Percentiles rank a stretch among this genome's conserved stretches.
Conservation (phyloP, 257 asterid species). For the Petunia axillaris region DNA sequence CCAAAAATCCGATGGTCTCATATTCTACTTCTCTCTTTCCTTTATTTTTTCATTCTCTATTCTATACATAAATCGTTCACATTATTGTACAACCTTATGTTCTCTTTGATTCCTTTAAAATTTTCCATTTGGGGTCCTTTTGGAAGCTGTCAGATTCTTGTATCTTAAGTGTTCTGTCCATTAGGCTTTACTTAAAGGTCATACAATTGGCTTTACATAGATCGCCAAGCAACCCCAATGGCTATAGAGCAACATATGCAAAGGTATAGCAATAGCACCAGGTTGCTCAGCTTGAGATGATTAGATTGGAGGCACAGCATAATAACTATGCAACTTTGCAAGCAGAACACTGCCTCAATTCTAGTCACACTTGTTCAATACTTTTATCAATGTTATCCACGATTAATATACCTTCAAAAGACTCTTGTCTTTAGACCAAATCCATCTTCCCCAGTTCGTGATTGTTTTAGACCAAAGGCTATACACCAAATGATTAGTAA, state of each 20-base stretch:
- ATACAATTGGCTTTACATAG: slow-evolving; percentile 31
- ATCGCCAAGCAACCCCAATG: slow-evolving; percentile 55
- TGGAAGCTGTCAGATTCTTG: slow-evolving; percentile 38
- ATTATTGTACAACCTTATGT: background rate
- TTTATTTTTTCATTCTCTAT: no score
- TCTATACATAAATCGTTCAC: no score
- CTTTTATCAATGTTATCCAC: slow-evolving; percentile 27
- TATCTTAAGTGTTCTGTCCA: slow-evolving; percentile 41
- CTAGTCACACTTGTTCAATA: background rate
- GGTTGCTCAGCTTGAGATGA: slow-evolving; percentile 89
- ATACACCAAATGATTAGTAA: background rate
- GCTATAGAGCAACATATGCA: slow-evolving; percentile 57
- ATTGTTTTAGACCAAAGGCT: background rate
- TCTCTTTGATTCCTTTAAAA: slow-evolving; percentile 18
- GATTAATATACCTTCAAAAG: slow-evolving; percentile 36
- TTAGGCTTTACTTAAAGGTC: slow-evolving; percentile 42
- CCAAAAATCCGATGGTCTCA: no score
- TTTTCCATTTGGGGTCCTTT: slow-evolving; percentile 22
- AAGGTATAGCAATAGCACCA: slow-evolving; percentile 35
- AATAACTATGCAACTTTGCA: slow-evolving; percentile 51
- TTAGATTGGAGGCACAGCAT: slow-evolving; percentile 71
- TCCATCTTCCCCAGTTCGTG: slow-evolving; percentile 29
- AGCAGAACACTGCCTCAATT: slow-evolving; percentile 31
- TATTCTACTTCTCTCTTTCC: no score
- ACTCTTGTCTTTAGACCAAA: slow-evolving; percentile 41